Evolutionary conservation across 179 eudicot genomes (phyloP).

Genomic region (Heliamphora pulchella): DNA sequence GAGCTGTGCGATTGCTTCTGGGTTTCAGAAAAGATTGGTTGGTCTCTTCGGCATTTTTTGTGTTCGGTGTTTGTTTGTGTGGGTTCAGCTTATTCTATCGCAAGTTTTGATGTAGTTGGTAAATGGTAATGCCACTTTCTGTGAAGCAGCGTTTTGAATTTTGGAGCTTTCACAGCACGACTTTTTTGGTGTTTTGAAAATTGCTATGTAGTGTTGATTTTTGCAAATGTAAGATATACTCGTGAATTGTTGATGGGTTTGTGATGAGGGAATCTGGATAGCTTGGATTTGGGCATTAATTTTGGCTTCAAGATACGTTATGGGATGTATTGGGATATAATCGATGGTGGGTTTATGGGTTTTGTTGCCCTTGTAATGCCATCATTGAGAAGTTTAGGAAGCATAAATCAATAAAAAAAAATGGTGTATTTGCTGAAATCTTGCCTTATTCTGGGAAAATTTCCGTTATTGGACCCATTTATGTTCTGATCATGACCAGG

Average conservation of each 20-base stretch:
- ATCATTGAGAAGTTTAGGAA: slow-evolving; percentile 26
- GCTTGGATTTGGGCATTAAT: slow-evolving; percentile 23
- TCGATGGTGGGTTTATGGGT: slow-evolving; percentile 18
- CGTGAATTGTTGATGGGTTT: neutral
- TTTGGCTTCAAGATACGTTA: neutral
- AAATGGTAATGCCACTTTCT: too few species aligned
- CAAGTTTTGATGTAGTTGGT: too few species aligned
- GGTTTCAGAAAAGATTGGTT: neutral
- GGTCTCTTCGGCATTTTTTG: neutral
- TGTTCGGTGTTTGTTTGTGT: neutral
- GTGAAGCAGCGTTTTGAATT: neutral
- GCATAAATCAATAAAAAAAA: slow-evolving; percentile 21
- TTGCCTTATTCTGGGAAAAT: slow-evolving; percentile 25
- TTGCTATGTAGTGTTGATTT: neutral
- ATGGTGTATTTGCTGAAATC: slow-evolving; percentile 31
- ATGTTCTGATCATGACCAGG: slow-evolving; percentile 66
- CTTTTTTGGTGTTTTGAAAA: too few species aligned
- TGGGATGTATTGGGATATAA: slow-evolving; percentile 4
- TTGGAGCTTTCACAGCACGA: neutral
- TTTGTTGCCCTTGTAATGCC: slow-evolving; percentile 7
- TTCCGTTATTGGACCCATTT: slow-evolving; percentile 21
- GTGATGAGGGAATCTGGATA: slow-evolving; percentile 16
- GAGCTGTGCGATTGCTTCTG: slow-evolving; percentile 14
- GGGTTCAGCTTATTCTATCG: slow-evolving; percentile 4
- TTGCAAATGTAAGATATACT: neutral